phyloP scores from a whole-genome alignment of 257 asterid species.

The Petunia secreta region DNA sequence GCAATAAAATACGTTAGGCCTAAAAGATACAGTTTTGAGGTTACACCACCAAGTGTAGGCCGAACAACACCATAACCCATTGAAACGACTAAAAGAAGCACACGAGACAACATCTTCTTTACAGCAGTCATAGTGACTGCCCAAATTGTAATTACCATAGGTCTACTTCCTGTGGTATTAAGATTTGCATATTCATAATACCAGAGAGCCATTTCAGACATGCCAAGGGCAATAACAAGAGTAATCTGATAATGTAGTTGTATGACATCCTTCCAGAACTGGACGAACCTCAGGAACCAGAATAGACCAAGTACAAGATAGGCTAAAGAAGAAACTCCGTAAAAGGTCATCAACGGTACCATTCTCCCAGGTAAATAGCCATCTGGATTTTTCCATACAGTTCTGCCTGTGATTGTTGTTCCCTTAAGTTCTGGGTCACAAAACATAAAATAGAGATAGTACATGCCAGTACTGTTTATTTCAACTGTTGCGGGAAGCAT shows the following conservation, averaged over 20 bases:
- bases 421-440: conserved; percentile 47
- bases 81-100: conserved; percentile 48
- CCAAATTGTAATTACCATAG: conserved; percentile 46
- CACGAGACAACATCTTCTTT: conserved; percentile 43
- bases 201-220: conserved; percentile 54
- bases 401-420: conserved; percentile 42
- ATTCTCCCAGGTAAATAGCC: conserved; percentile 53
- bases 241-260: conserved; percentile 46
- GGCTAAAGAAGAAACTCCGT: conserved; percentile 44
- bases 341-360: conserved; percentile 44
- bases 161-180: conserved; percentile 44
- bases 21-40: conserved; percentile 35
- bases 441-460: conserved; percentile 46
- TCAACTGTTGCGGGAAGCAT: conserved; percentile 34
- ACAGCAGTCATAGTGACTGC: conserved; percentile 42
- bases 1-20: conserved; percentile 36
- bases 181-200: conserved; percentile 49
- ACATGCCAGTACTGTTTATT: conserved; percentile 44
- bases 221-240: conserved; percentile 48
- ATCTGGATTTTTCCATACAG: conserved; percentile 46
- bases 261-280: conserved; percentile 42
- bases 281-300: conserved; percentile 44
- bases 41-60: conserved; percentile 44
- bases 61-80: conserved; percentile 49
- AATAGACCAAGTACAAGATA: conserved; percentile 46